Base-by-base conservation (phyloP, 208 protist genomes). In the Trypanosoma mega region DNA sequence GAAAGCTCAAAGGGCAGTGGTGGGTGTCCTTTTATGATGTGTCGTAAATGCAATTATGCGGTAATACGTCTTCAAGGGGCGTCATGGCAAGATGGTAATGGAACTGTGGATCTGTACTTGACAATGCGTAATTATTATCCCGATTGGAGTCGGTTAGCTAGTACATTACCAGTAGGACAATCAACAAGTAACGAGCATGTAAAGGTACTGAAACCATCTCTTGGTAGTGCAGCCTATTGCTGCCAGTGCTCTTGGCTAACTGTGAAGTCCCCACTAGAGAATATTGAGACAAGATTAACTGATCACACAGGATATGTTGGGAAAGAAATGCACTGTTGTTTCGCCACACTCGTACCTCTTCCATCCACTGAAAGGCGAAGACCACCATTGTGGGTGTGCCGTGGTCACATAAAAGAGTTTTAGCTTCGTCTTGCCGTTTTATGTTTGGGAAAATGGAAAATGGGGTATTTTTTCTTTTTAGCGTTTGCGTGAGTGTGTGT, bases 191-290 rank as follows among this genome's bases (percentile, higher is more conserved):
- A 11, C 2, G 60, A 62, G 2, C 18, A 62, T 24, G 29, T 31
- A n/a, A 30, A 44, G 5, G 88, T 86, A 16, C 58, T 94, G 43
- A 34, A 51, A 30, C 34, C 50, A 27, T 63, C 63, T 34, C 16
- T 36, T 27, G 30, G 55, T 16, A 60, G 61, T 24, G 88, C 85
- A 27, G 88, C 85, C 18, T 94, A 94, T 71, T 91, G 88, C 66
- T 94, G 88, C 49, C 88, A 94, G 57, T 94, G 88, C 60, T 87
- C 85, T 27, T 94, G 84, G 82, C 66, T 90, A 24, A 89, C 88
- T 11, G 85, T 92, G 48, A 50, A 30, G 18, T 44, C 46, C 16
- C 26, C 59, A 6, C 63, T 63, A 45, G 80, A 71, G 26, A 54
- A 69, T 9, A 84, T 94, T 34, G 74, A 82, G 36, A 92, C 84